Percentiles rank a stretch among this genome's conserved stretches.
Conservation (phyloP, 768 basidiomycete species). For the Mycena vulgaris region DNA sequence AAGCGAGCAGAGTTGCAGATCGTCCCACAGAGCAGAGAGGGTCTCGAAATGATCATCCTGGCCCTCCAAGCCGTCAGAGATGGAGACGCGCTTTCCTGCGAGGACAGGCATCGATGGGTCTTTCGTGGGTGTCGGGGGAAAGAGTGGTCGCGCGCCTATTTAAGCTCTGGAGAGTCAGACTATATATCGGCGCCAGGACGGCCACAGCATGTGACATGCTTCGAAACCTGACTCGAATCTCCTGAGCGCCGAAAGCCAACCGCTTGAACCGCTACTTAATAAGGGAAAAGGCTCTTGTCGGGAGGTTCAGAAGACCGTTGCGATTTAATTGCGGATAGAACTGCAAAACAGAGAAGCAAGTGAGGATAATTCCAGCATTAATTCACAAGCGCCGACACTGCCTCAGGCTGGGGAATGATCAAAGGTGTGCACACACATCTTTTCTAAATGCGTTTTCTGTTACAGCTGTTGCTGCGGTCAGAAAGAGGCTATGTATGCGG, state of each 20-base stretch:
- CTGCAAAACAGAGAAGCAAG: no score
- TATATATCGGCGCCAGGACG: constrained; percentile 9
- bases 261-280: no score
- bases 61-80: constrained; percentile 52
- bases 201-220: constrained; percentile 12
- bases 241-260: not conserved
- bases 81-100: constrained; percentile 32
- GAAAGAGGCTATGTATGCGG: no score
- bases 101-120: constrained; percentile 20
- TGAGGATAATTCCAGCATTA: no score
- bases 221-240: not conserved
- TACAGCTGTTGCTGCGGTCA: no score
- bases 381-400: no score
- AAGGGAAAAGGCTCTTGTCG: no score
- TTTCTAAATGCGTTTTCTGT: no score
- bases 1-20: constrained; percentile 58
- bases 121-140: not conserved
- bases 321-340: no score
- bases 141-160: constrained; percentile 19
- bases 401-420: no score
- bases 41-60: constrained; percentile 57
- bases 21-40: constrained; percentile 53
- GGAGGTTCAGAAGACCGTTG: no score
- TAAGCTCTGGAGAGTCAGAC: not conserved
- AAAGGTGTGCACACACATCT: no score